Conservation (phyloP, 2,329 filamentous ascomycete genomes). For the Colletotrichum higginsianum region DNA sequence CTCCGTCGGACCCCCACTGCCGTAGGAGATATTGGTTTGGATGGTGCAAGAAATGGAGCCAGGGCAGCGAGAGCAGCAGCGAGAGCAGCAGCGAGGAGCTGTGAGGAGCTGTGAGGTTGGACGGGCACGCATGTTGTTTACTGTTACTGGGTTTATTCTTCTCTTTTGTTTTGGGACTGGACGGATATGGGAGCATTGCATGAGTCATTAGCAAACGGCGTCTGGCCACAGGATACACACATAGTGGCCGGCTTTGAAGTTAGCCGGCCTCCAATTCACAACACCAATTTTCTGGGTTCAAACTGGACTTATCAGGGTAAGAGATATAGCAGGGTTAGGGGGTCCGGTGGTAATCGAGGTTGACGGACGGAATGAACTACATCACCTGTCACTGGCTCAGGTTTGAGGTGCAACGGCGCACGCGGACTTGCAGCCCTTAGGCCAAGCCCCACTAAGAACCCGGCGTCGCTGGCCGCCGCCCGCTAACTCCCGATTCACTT, state of each 20-base stretch:
- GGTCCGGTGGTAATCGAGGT: no score
- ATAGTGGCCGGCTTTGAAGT: neutral
- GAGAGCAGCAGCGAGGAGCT: slow-evolving; percentile 37
- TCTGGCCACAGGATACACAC: slow-evolving; percentile 6
- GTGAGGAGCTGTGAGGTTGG: slow-evolving; percentile 41
- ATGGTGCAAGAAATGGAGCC: slow-evolving; percentile 57
- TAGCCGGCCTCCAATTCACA: neutral
- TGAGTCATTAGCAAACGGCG: slow-evolving; percentile 17
- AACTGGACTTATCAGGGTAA: neutral
- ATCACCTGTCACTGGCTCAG: neutral
- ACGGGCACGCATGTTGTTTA: neutral
- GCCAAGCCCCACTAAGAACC: slow-evolving; percentile 7
- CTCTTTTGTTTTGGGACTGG: neutral
- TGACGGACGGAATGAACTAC: neutral
- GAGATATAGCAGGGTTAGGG: no score
- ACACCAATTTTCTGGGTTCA: neutral
- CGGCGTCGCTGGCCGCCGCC: neutral
- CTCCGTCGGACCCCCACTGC: slow-evolving; percentile 52
- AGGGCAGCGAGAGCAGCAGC: neutral
- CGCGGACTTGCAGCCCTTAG: slow-evolving; percentile 1
- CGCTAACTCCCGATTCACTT: slow-evolving; percentile 18
- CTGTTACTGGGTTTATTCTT: neutral
- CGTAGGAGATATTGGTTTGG: slow-evolving; percentile 58
- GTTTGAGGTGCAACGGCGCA: neutral
- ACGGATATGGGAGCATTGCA: neutral